Evolutionary conservation across 192 early-diverging fungal species (phyloP).

Genomic region (Umbelopsis sp.): DNA sequence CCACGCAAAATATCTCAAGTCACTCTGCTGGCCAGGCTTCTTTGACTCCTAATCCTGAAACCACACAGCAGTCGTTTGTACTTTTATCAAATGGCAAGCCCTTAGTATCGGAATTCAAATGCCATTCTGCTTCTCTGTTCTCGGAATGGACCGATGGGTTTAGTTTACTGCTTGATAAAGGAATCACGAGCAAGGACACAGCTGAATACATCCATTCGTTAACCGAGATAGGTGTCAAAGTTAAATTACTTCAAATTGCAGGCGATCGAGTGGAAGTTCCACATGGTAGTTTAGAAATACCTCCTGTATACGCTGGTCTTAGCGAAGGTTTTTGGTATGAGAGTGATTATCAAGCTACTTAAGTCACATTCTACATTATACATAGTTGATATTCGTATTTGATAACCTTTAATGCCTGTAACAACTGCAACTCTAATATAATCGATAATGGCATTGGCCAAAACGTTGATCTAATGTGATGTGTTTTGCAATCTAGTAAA

Average conservation of each 20-base stretch:
- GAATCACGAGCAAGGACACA: slow-evolving; percentile 66
- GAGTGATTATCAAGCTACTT: not conserved
- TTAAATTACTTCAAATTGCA: slow-evolving; percentile 67
- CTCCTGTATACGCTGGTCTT: slow-evolving; percentile 32
- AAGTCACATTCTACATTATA: not conserved
- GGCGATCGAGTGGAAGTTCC: slow-evolving; percentile 64
- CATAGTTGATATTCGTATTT: not conserved
- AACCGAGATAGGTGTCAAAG: slow-evolving; percentile 70
- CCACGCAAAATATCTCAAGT: not conserved
- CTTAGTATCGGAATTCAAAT: slow-evolving; percentile 60
- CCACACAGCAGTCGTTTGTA: slow-evolving; percentile 32
- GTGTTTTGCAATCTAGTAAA: no score
- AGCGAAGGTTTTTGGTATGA: slow-evolving; percentile 38
- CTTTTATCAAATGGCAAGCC: slow-evolving; percentile 44
- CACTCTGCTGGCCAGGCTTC: not conserved
- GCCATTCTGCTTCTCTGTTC: slow-evolving; percentile 46
- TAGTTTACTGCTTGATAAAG: slow-evolving; percentile 68
- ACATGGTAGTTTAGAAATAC: slow-evolving; percentile 41
- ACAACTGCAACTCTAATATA: not conserved
- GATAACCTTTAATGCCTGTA: not conserved
- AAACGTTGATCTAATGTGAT: no score
- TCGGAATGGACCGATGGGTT: slow-evolving; percentile 80
- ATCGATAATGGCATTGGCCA: not conserved
- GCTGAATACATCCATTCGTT: slow-evolving; percentile 62
- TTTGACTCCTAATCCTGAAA: not conserved